Percentiles rank a stretch among this genome's conserved stretches.
phyloP scores from a whole-genome alignment of 768 basidiomycete genomes.

The Suillus luteus region DNA sequence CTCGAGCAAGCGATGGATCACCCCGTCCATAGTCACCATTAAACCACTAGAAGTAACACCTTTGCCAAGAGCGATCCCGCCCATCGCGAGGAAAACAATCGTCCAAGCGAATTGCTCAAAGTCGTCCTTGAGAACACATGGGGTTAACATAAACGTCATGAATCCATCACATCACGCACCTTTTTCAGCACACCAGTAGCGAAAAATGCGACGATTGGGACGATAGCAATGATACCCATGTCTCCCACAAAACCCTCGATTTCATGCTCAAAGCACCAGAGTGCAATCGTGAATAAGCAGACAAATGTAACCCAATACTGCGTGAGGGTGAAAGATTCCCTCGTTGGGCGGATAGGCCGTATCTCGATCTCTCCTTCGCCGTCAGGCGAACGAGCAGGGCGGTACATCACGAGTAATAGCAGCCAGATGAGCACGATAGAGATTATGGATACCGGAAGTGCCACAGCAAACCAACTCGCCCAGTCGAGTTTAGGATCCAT shows the following conservation, averaged over 20 bases:
- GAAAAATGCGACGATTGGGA: slow-evolving; percentile 93
- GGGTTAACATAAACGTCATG: neutral
- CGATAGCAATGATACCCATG: slow-evolving; percentile 96
- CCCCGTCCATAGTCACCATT: slow-evolving; percentile 70
- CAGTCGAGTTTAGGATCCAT: slow-evolving; percentile 90
- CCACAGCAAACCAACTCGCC: slow-evolving; percentile 92
- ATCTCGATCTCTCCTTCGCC: slow-evolving; percentile 82
- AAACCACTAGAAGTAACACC: slow-evolving; percentile 91
- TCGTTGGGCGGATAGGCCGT: slow-evolving; percentile 79
- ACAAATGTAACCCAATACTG: slow-evolving; percentile 91
- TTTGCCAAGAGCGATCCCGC: slow-evolving; percentile 94
- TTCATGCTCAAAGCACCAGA: slow-evolving; percentile 88
- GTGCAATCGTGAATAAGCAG: slow-evolving; percentile 77
- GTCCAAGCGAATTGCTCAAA: slow-evolving; percentile 95
- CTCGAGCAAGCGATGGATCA: slow-evolving; percentile 59
- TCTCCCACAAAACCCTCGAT: slow-evolving; percentile 83
- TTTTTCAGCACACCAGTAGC: slow-evolving; percentile 92
- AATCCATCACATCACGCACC: slow-evolving; percentile 44
- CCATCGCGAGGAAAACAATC: slow-evolving; percentile 97
- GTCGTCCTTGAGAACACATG: slow-evolving; percentile 62
- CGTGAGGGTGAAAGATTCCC: slow-evolving; percentile 76
- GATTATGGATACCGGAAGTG: slow-evolving; percentile 84
- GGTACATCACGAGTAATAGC: slow-evolving; percentile 81
- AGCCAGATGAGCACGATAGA: slow-evolving; percentile 93
- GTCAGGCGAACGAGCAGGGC: slow-evolving; percentile 68